Percentiles rank a stretch among this genome's conserved stretches.
Conservation (phyloP, 441 rosid genomes). For the Adansonia madagascariensis region DNA sequence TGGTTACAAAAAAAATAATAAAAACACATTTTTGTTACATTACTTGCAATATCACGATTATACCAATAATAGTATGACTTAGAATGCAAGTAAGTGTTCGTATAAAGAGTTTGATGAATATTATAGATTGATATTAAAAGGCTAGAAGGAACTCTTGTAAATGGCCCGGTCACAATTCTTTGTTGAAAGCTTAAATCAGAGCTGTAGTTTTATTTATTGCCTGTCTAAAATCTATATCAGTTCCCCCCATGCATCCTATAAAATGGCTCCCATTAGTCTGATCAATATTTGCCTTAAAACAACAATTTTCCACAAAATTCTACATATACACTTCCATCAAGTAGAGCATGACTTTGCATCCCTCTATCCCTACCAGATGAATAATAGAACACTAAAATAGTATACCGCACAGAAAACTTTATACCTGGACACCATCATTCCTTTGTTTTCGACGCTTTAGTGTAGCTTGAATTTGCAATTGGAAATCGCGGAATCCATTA, state of each 20-base stretch:
- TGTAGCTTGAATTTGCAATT: conserved; percentile 78
- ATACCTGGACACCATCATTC: conserved; percentile 91
- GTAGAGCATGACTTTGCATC: neutral
- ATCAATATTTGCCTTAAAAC: conserved; percentile 9
- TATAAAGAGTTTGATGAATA: conserved; percentile 1
- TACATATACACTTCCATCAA: neutral
- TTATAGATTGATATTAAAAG: neutral
- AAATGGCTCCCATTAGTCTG: conserved; percentile 5
- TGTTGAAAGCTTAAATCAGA: neutral
- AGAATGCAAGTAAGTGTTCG: neutral
- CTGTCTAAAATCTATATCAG: neutral
- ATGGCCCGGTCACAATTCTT: conserved; percentile 1
- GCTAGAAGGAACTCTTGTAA: neutral
- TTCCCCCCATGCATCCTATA: neutral
- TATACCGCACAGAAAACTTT: neutral
- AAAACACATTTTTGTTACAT: neutral
- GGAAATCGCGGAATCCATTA: conserved; percentile 91
- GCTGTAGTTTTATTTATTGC: neutral
- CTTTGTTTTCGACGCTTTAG: conserved; percentile 94
- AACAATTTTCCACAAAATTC: conserved; percentile 9
- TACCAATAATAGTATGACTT: neutral
- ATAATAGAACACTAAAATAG: neutral
- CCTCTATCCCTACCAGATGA: neutral
- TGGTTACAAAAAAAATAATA: conserved; percentile 1
- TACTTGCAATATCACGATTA: conserved; percentile 16